Conservation (phyloP, 2,329 filamentous ascomycete genomes). For the Cladosporium sphaerospermum region DNA sequence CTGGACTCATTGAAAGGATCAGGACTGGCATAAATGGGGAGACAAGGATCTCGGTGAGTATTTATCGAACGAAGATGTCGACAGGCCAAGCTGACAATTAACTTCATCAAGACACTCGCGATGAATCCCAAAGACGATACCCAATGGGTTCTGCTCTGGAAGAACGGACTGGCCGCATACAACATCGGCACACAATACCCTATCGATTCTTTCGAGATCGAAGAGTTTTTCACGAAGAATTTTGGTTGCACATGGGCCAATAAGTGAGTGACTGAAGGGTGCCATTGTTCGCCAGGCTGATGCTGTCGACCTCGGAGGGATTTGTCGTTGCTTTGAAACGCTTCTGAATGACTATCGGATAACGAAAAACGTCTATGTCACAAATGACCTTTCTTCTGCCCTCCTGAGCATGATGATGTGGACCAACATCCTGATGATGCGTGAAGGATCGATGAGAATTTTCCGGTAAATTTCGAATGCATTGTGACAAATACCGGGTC, state of each 20-base stretch:
- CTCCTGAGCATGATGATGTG: too few relatives aligned
- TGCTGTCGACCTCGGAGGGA: too few relatives aligned
- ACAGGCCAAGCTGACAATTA: not conserved
- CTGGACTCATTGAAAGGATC: not conserved
- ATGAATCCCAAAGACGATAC: constrained; percentile 10
- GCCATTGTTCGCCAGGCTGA: too few relatives aligned
- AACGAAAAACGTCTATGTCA: too few relatives aligned
- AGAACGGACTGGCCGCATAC: constrained; percentile 9
- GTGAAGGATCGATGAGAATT: too few relatives aligned
- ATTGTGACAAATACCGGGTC: too few relatives aligned
- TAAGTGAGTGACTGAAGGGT: not conserved
- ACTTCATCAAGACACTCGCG: not conserved
- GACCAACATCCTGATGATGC: too few relatives aligned
- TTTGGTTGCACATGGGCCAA: constrained; percentile 3
- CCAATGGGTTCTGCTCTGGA: constrained; percentile 6
- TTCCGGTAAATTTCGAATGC: too few relatives aligned
- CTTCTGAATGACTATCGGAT: too few relatives aligned
- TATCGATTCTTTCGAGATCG: constrained; percentile 3
- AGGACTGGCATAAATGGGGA: constrained; percentile 1
- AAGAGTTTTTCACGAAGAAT: constrained; percentile 6
- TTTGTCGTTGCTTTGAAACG: too few relatives aligned
- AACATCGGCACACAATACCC: not conserved
- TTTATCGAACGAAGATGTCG: not conserved
- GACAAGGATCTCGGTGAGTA: constrained; percentile 1
- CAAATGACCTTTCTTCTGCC: too few relatives aligned